Evolutionary conservation across 1,139 yeast species (phyloP), one percentile per base, ranked within the genome.

Genomic region (Suhomyces kunorum): DNA sequence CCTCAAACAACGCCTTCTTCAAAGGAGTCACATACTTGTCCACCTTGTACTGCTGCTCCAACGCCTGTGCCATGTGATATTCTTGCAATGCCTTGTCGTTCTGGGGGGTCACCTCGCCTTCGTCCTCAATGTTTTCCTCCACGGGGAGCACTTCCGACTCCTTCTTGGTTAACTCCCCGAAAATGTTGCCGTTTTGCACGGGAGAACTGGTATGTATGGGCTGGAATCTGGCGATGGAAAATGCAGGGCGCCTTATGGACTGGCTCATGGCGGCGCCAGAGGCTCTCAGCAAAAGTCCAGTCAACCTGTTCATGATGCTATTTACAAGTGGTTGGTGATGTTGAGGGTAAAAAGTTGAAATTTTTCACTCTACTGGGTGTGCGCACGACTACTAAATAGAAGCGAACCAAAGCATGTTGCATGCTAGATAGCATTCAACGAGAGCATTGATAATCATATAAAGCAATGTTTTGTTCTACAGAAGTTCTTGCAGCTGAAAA

Each of bases 21-120:
- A 88, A 68, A n/a, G 96, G 95, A 9, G 89, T 76, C 17, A 89
- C 57, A 46, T 58, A 71, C 48, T 70, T 67, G 35, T 62, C 69
- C 9, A 59, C 52, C 24, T 52, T 54, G 37, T 61, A 56, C 43
- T 68, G 73, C 30, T 53, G 44, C 20, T 54, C 49, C 42, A 51
- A 36, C 2, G 68, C 68, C 46, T 63, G 59, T 28, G 65, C 55
- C 33, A 51, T 38, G 47, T 69, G 66, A 48, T 56, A 63, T 36
- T 63, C 58, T 47, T 66, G 69, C 48, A 72, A 64, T 19, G 58
- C 58, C 32, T 47, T 46, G 48, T 72, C 78, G 22, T 63, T 59
- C 36, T 61, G 35, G 4, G 51, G 66, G 2, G 56, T 55, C 7
- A 63, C 45, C 14, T 40, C 47, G 9, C 47, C 47, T 8, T 47